Evolutionary conservation across 441 rosid species (phyloP), one percentile per base, ranked within the genome.

Genomic region (Theobroma grandiflorum): DNA sequence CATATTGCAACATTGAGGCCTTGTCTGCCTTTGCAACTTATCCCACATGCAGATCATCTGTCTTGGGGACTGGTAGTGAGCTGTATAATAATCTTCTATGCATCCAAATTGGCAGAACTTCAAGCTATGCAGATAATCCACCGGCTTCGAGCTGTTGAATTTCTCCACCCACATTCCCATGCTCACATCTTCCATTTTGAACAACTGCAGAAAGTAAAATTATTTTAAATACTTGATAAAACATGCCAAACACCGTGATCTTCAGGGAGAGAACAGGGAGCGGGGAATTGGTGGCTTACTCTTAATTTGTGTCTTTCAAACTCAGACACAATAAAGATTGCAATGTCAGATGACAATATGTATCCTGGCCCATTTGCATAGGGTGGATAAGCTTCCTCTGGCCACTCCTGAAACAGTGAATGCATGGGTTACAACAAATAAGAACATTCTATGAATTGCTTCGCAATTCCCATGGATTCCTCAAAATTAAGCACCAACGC

Each of bases 131-230:
- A 83, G 76, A 72, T 92, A 95, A 70, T 90, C 93, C 71, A 97
- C 98, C 0, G 95, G 85, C 75, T 88, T 94, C 35, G 96, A 55
- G 81, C 87, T 87, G 89, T 95, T 95, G 83, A 92, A 97, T 77
- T 89, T 90, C 91, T 92, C 97, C 74, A 96, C 98, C 99, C 98
- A 96, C 99, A 96, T 90, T 87, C 99, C 99, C 89, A 96, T 90
- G 55, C 99, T 96, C 81, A 96, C 98, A 58, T 96, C 99, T 83
- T 96, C 99, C 99, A 96, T 96, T 90, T 96, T 96, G 84, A 95
- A 96, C 84, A 96, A 49, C 98, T 96, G 92, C 85, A 80, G 6
- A 49, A 22, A 64, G 59, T 50, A 53, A 64, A 33, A n/a, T 67
- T 31, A 6, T 20, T 26, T 11, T 26, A 18, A 47, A 53, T 31